Conservation (phyloP, 23 red algal genomes). For the Gracilaria domingensis region DNA sequence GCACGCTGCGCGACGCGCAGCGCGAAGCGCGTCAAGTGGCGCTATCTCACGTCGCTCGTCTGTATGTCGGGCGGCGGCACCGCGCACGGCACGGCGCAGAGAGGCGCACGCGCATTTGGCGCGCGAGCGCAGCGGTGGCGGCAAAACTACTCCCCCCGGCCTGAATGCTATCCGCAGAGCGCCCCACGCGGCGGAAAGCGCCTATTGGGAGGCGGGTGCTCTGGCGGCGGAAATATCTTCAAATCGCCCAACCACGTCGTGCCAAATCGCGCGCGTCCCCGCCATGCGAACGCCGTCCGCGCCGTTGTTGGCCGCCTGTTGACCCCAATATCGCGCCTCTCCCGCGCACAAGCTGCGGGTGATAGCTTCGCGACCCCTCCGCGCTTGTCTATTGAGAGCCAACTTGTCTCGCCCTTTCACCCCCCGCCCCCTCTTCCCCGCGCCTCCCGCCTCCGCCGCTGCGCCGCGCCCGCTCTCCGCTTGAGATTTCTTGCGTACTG, state of each 20-base stretch:
- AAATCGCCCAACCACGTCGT: not conserved
- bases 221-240: conserved; percentile 38
- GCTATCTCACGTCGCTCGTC: too few relatives aligned
- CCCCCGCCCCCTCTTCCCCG: too few relatives aligned
- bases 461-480: too few relatives aligned
- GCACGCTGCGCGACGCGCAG: too few relatives aligned
- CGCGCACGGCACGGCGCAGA: too few relatives aligned
- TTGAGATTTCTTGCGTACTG: too few relatives aligned
- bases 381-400: not conserved
- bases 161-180: not conserved
- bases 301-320: not conserved
- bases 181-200: not conserved
- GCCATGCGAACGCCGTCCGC: not conserved
- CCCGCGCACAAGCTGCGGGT: not conserved
- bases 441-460: not conserved
- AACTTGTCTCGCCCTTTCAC: too few relatives aligned
- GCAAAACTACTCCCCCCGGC: not conserved
- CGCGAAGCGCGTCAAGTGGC: too few relatives aligned
- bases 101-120: too few relatives aligned
- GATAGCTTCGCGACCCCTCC: not conserved
- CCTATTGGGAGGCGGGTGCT: not conserved
- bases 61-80: too few relatives aligned
- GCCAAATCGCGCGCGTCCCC: conserved; percentile 10
- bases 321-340: conserved; percentile 2
- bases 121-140: too few relatives aligned